Percentiles rank a stretch among this genome's conserved stretches.
Evolutionary conservation across 345 rosid genomes (phyloP).

Genomic region (Eucalyptus pauciflora): DNA sequence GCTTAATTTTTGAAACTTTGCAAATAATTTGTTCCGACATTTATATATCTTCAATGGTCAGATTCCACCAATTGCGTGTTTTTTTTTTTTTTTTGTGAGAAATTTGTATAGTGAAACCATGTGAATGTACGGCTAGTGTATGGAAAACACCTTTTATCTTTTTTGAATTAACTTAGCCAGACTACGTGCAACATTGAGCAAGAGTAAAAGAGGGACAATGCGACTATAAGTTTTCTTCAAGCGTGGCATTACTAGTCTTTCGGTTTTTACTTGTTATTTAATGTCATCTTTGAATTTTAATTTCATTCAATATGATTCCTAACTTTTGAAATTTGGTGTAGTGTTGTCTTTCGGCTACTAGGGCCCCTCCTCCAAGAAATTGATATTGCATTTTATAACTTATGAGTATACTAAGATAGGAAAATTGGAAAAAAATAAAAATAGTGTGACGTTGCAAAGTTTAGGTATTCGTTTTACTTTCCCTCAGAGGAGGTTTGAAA

Average conservation of each 20-base stretch:
- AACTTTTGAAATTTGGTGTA: not conserved
- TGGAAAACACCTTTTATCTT: not conserved
- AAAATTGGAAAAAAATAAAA: not conserved
- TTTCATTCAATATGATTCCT: not conserved
- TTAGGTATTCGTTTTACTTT: not conserved
- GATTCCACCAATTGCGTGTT: not conserved
- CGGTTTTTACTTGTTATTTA: not conserved
- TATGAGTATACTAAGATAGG: not conserved
- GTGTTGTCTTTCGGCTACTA: not conserved
- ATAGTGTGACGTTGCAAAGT: not conserved
- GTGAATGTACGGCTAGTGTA: not conserved
- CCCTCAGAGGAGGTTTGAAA: not conserved
- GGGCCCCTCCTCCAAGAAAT: not conserved
- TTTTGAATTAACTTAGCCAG: not conserved
- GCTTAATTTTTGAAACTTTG: not conserved
- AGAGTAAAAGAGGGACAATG: not conserved
- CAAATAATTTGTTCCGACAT: not conserved
- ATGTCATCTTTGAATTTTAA: not conserved
- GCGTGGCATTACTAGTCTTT: not conserved
- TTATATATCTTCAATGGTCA: not conserved
- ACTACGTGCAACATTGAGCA: not conserved
- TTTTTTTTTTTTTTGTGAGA: not conserved
- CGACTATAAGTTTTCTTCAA: not conserved
- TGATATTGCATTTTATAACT: not conserved
- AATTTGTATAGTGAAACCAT: not conserved